A percentile compares a stretch with the other conserved stretches of the same genome.
Conservation (phyloP, 768 basidiomycete genomes). For the Dentipellis sp. region DNA sequence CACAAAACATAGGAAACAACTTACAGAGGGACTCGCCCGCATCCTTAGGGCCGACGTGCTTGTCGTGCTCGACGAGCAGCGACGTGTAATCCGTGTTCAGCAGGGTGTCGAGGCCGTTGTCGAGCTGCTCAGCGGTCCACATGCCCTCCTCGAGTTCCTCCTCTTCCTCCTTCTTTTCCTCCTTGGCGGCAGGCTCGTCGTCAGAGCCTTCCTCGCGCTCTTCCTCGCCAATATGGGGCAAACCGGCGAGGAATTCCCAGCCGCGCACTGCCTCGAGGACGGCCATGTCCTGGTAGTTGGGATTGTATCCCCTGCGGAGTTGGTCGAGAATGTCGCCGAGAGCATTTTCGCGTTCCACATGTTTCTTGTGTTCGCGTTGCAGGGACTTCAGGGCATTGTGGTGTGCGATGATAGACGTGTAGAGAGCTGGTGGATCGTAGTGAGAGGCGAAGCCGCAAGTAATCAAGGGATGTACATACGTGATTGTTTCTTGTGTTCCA, state of each 20-base stretch:
- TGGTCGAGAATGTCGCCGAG: slow-evolving; percentile 78
- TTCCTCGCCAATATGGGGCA: slow-evolving; percentile 66
- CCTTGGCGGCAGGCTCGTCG: slow-evolving; percentile 23
- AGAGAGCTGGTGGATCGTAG: slow-evolving; percentile 52
- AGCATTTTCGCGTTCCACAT: slow-evolving; percentile 64
- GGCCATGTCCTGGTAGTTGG: slow-evolving; percentile 99
- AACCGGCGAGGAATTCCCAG: slow-evolving; percentile 68
- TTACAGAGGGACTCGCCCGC: slow-evolving; percentile 35
- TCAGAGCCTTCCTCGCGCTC: slow-evolving; percentile 34
- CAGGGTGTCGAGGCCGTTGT: slow-evolving; percentile 45
- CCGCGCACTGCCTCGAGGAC: slow-evolving; percentile 94
- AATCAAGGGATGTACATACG: slow-evolving; percentile 39
- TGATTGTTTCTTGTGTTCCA: slow-evolving; percentile 81
- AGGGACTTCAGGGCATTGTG: slow-evolving; percentile 70
- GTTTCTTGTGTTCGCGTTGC: slow-evolving; percentile 58
- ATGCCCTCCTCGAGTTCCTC: slow-evolving; percentile 45
- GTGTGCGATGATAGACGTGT: slow-evolving; percentile 63
- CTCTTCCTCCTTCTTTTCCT: slow-evolving; percentile 5
- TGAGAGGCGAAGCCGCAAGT: not conserved
- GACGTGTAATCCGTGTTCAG: slow-evolving; percentile 62
- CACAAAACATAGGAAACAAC: slow-evolving; percentile 19
- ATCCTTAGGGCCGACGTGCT: slow-evolving; percentile 42
- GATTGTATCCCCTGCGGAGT: slow-evolving; percentile 84
- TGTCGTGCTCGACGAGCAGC: slow-evolving; percentile 71
- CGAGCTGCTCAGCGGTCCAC: slow-evolving; percentile 53